Evolutionary conservation across 257 asterid genomes (phyloP).

Genomic region (Phtheirospermum japonicum): DNA sequence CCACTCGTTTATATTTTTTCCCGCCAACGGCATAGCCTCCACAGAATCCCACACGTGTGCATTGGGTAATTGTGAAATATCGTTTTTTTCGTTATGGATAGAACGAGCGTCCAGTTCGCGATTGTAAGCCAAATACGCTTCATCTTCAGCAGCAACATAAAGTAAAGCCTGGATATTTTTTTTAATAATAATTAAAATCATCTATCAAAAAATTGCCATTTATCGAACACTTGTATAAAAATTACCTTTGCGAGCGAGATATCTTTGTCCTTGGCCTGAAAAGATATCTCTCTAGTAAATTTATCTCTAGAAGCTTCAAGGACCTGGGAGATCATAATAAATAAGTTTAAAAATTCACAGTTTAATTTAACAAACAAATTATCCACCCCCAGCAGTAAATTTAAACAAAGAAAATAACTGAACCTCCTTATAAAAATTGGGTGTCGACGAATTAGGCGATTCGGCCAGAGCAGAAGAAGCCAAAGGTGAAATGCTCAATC

Average conservation of each 20-base stretch:
- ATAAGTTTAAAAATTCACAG: slow-evolving; percentile 24
- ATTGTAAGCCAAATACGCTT: slow-evolving; percentile 64
- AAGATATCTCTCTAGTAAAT: slow-evolving; percentile 73
- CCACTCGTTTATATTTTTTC: slow-evolving; percentile 75
- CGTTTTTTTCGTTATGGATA: slow-evolving; percentile 55
- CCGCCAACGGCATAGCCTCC: slow-evolving; percentile 74
- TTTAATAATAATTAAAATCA: no score
- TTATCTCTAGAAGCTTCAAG: slow-evolving; percentile 71
- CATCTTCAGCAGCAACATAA: slow-evolving; percentile 83
- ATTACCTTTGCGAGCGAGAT: slow-evolving; percentile 87
- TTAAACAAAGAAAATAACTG: no score
- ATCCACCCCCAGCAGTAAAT: neutral
- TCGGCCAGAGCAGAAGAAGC: slow-evolving; percentile 63
- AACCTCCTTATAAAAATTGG: slow-evolving; percentile 71
- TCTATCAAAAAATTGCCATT: neutral
- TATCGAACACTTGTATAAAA: neutral
- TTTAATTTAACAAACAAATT: neutral
- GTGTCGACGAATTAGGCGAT: slow-evolving; percentile 45
- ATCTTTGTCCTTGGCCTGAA: slow-evolving; percentile 80
- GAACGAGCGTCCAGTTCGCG: slow-evolving; percentile 66
- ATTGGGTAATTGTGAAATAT: slow-evolving; percentile 31
- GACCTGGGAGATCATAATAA: slow-evolving; percentile 43
- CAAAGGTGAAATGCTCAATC: slow-evolving; percentile 53
- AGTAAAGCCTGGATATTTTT: slow-evolving; percentile 89
- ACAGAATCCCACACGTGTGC: slow-evolving; percentile 44